phyloP scores from a whole-genome alignment of 78 protist species.

The Dictyostelium firmibasis region DNA sequence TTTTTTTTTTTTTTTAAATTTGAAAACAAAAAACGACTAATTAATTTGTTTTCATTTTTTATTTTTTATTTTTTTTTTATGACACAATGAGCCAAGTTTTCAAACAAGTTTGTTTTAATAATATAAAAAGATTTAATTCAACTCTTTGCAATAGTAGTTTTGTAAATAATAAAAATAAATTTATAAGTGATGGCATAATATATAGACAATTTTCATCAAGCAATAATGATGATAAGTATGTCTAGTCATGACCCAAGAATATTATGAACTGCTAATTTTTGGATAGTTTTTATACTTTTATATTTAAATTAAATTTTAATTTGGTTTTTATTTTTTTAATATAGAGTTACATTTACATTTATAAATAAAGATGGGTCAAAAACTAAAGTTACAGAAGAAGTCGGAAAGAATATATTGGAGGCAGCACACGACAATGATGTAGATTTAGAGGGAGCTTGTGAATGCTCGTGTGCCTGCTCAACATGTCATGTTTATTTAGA shows the following conservation, averaged over 20 bases:
- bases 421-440: constrained; percentile 90
- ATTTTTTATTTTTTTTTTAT: background rate
- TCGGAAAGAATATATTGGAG: constrained; percentile 75
- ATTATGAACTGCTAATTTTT: too few species aligned
- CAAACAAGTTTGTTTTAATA: background rate
- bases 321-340: too few species aligned
- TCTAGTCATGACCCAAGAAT: too few species aligned
- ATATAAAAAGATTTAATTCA: background rate
- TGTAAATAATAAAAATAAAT: too few species aligned
- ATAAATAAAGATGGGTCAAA: constrained; percentile 72
- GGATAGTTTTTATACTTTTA: too few species aligned
- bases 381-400: constrained; percentile 11
- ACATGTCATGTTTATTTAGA: constrained; percentile 94
- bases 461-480: constrained; percentile 95
- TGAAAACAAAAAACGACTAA: too few species aligned
- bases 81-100: background rate
- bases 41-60: background rate
- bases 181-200: background rate
- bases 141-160: background rate
- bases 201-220: background rate
- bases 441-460: constrained; percentile 95
- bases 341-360: constrained; percentile 48
- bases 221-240: background rate
- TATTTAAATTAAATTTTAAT: too few species aligned
- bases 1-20: background rate